A percentile compares a stretch with the other conserved stretches of the same genome.
These are phyloP conservation scores for Neurospora tetrasperma DNA, from an alignment of 495 filamentous ascomycete species.

Conservation along the genomic window DNA sequence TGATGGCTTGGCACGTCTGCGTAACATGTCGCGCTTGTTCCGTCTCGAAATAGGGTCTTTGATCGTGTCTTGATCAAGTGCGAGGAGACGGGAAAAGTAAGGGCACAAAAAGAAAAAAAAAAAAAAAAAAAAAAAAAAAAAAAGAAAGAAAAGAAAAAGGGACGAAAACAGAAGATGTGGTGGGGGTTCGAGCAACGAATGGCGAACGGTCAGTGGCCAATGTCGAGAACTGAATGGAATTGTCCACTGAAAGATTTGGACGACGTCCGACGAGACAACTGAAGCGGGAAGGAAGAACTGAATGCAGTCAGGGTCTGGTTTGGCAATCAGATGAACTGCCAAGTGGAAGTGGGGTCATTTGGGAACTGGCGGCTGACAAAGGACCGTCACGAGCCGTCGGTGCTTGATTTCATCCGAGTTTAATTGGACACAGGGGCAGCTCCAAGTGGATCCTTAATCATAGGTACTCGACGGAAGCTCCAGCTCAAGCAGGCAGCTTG, in stretches of 20 bases:
- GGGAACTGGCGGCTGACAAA: not conserved
- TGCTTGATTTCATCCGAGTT: not conserved
- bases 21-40: not conserved
- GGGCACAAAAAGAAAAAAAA: not conserved
- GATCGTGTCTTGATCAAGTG: not conserved
- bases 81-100: not conserved
- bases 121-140: no score
- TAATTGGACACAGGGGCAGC: not conserved
- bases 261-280: not conserved
- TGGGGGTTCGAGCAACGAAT: not conserved
- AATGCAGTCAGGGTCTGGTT: no score
- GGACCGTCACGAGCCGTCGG: not conserved
- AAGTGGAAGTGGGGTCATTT: not conserved
- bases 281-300: not conserved
- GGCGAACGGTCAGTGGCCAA: not conserved
- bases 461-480: not conserved
- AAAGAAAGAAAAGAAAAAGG: no score
- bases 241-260: not conserved
- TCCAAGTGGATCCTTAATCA: not conserved
- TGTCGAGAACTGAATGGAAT: not conserved
- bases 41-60: not conserved
- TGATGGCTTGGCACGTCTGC: not conserved
- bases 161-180: not conserved
- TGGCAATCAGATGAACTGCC: not conserved
- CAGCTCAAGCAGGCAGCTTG: not conserved